Conservation (phyloP, 495 filamentous ascomycete species). For the Penicillium samsonianum region DNA sequence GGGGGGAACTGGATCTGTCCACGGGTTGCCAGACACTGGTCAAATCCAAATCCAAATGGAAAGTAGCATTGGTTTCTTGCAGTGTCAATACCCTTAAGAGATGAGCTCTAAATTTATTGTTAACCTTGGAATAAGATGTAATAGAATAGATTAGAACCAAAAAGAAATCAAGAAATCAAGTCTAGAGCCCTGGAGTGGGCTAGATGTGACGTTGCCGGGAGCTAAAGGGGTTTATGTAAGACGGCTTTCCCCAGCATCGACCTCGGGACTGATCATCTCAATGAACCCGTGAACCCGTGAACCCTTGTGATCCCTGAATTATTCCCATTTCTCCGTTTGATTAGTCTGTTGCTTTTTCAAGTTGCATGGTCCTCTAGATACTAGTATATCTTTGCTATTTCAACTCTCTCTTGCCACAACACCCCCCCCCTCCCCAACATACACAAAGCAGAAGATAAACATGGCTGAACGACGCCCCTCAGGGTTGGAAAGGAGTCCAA, state of each 20-base stretch:
- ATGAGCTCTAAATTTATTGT: neutral
- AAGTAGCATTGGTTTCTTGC: neutral
- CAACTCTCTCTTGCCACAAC: slow-evolving; percentile 25
- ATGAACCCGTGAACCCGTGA: slow-evolving; percentile 13
- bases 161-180: neutral
- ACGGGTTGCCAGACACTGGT: neutral
- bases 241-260: slow-evolving; percentile 22
- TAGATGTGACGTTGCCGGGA: neutral
- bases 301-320: slow-evolving; percentile 10
- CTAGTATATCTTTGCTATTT: slow-evolving; percentile 17
- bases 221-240: slow-evolving; percentile 27
- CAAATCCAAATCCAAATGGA: neutral
- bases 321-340: neutral
- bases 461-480: slow-evolving; percentile 35
- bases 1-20: neutral
- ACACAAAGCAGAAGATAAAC: slow-evolving; percentile 17
- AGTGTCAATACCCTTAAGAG: neutral
- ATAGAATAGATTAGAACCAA: neutral
- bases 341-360: slow-evolving; percentile 5
- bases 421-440: slow-evolving; percentile 29
- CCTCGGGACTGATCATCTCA: slow-evolving; percentile 21
- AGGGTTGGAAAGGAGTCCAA: slow-evolving; percentile 38
- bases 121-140: neutral
- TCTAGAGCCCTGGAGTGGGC: slow-evolving; percentile 1
- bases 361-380: slow-evolving; percentile 15